Base-by-base conservation (phyloP, 2,329 filamentous ascomycete genomes). In the Aspergillus oerlinghausenensis region DNA sequence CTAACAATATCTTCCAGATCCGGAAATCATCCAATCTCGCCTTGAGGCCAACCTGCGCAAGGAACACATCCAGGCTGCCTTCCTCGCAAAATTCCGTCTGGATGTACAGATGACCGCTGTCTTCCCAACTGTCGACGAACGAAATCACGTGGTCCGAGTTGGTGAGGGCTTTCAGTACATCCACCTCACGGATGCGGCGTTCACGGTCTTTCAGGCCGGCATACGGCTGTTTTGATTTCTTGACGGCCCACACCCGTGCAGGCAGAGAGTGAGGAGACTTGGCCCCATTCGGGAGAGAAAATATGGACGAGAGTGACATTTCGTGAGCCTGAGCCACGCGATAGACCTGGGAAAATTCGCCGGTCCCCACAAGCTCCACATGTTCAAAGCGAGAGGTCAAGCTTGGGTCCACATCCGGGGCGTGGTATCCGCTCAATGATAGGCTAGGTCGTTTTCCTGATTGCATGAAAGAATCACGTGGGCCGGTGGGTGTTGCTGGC, bases 61-160 rank as follows among this genome's bases (percentile, higher is more conserved):
- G 81, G 70, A 97, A 99, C 17, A 86, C 82, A 70, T 95, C 89
- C 47, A 99, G 79, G 59, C 90, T 96, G 17, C 94, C 94, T 70
- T 96, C 91, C 71, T 97, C 92, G 68, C 94, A 99, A 70, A 88
- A 97, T 70, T 99, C 94, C 0, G 93, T 97, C 77, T 97, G 93
- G 59, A 99, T 97, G 77, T 97, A 99, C 9, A 99, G 83, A 69
- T 93, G 87, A 55, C 84, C 84, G 63, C 90, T 85, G 58, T 88
- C 82, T 74, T 97, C 93, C 94, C 94, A 99, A 70, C 87, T 88
- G 66, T 95, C 87, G 54, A 92, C 80, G 64, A 93, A 89, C 60
- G 89, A 86, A 52, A 99, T 80, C 53, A 97, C 84, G 72, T 99
- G 92, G 67, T 96, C 91, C 55, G 88, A 87, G 56, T 89, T 85